Percentiles rank a stretch among this genome's conserved stretches.
Conservation (phyloP, 2,329 filamentous ascomycete genomes). For the Talaromyces marneffei region DNA sequence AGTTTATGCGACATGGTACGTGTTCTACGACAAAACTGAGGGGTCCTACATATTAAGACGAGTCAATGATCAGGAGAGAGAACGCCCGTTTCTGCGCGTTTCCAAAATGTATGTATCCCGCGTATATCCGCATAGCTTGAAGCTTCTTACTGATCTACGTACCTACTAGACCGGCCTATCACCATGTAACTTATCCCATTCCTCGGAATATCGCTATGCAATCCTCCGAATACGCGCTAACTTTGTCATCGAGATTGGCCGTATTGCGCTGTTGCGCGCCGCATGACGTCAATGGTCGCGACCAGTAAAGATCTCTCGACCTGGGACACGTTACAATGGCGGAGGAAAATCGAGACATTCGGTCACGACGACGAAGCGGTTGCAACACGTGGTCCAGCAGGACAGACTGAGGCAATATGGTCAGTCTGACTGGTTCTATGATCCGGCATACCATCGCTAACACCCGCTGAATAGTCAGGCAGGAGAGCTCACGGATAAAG, state of each 20-base stretch:
- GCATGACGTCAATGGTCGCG: constrained; percentile 60
- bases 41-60: neutral
- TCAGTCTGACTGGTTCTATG: constrained; percentile 38
- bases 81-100: constrained; percentile 80
- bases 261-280: constrained; percentile 73
- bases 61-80: constrained; percentile 53
- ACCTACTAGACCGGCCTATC: constrained; percentile 42
- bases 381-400: constrained; percentile 22
- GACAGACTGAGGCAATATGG: constrained; percentile 56
- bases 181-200: constrained; percentile 36
- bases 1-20: constrained; percentile 66
- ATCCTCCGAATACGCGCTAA: neutral
- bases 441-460: neutral
- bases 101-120: constrained; percentile 59
- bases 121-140: no score
- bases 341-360: constrained; percentile 77
- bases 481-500: constrained; percentile 68
- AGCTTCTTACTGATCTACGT: constrained; percentile 18
- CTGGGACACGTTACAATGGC: constrained; percentile 57
- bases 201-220: neutral
- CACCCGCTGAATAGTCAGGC: constrained; percentile 33
- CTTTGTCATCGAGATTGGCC: constrained; percentile 62
- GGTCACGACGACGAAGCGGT: constrained; percentile 60
- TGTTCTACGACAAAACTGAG: neutral
- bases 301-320: constrained; percentile 46